These are phyloP conservation scores for Nicotiana otophora DNA, from an alignment of 257 asterid genomes.

Conservation along the genomic window DNA sequence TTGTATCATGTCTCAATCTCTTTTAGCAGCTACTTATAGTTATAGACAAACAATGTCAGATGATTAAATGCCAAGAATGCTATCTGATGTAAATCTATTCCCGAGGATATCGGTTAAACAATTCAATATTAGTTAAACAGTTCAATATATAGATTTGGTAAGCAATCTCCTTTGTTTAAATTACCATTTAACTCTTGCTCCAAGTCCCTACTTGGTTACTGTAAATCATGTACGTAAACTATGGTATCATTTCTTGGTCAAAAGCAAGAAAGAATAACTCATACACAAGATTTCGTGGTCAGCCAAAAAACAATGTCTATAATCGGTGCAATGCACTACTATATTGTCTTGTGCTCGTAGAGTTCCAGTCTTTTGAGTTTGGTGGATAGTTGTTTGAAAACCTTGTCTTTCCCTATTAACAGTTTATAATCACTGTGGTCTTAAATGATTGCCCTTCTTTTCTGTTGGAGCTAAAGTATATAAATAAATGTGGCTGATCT, in stretches of 20 bases:
- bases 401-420: no score
- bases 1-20: conserved; percentile 9
- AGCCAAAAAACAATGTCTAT: no score
- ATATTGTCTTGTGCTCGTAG: no score
- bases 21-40: not conserved
- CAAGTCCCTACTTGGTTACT: not conserved
- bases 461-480: no score
- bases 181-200: conserved; percentile 2
- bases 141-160: not conserved
- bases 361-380: no score
- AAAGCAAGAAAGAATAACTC: no score
- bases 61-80: not conserved
- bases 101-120: not conserved
- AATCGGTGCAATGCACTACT: no score
- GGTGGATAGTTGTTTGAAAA: no score
- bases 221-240: not conserved
- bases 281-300: no score
- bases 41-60: not conserved
- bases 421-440: no score
- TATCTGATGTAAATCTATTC: not conserved
- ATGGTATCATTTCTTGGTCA: not conserved
- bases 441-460: no score
- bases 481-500: no score
- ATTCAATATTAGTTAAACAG: not conserved
- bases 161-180: not conserved